These are phyloP conservation scores for Starmerella floricola DNA, from an alignment of 805 yeast genomes.

Conservation along the genomic window DNA sequence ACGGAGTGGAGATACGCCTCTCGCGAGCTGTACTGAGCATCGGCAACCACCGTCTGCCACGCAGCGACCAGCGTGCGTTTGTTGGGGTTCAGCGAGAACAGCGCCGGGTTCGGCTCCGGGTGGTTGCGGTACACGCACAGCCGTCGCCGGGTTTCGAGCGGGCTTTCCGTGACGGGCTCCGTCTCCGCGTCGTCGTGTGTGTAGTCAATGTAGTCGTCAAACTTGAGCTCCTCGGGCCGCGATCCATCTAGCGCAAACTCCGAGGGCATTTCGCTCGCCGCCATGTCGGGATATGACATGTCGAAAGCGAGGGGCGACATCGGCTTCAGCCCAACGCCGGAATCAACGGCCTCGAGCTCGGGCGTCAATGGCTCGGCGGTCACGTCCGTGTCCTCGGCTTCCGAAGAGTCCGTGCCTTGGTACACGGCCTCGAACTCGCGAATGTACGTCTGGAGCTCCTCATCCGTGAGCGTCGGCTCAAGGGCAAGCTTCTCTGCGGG, in stretches of 20 bases:
- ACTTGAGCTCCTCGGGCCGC: slow-evolving; percentile 1
- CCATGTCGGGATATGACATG: no score
- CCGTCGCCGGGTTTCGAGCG: background rate
- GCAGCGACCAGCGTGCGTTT: slow-evolving; percentile 24
- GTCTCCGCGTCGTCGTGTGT: background rate
- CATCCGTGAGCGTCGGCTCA: slow-evolving; percentile 3
- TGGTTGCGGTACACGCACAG: slow-evolving; percentile 7
- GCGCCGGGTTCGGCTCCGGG: background rate
- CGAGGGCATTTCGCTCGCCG: background rate
- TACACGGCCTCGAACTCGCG: slow-evolving; percentile 10
- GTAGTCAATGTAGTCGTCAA: slow-evolving; percentile 12
- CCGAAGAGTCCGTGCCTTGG: background rate
- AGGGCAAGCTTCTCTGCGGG: background rate
- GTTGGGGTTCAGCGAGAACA: slow-evolving; percentile 20
- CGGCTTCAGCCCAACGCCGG: background rate
- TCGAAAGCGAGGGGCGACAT: background rate
- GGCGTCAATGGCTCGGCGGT: slow-evolving; percentile 1
- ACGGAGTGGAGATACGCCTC: slow-evolving; percentile 22
- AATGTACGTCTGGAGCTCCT: slow-evolving; percentile 9
- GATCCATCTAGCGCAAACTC: background rate
- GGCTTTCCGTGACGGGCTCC: background rate
- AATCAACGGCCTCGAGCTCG: slow-evolving; percentile 1
- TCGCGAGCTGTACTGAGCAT: slow-evolving; percentile 13
- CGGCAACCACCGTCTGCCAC: slow-evolving; percentile 22
- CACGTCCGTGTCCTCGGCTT: slow-evolving; percentile 1